These are phyloP conservation scores for Mycena epipterygia DNA, from an alignment of 768 basidiomycete species.

Conservation along the genomic window DNA sequence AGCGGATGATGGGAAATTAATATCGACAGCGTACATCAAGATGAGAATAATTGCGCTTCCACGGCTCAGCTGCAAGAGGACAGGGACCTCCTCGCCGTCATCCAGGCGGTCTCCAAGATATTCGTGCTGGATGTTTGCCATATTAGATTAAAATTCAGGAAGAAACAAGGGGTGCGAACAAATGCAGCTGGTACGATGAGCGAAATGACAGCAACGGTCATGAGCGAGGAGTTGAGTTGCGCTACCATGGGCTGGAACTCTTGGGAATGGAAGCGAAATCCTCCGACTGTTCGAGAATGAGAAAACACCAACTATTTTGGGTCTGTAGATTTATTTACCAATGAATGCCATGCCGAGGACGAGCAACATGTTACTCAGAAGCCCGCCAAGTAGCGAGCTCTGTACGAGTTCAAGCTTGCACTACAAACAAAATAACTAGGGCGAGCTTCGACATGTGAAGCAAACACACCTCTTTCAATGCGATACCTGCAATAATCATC, in stretches of 20 bases:
- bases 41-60: neutral
- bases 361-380: conserved; percentile 82
- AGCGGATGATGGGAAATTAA: neutral
- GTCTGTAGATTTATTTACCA: conserved; percentile 35
- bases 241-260: conserved; percentile 68
- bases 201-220: conserved; percentile 79
- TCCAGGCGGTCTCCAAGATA: neutral
- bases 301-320: conserved; percentile 42
- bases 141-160: neutral
- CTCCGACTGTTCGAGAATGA: conserved; percentile 50
- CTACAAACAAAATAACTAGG: neutral
- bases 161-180: neutral
- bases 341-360: conserved; percentile 85
- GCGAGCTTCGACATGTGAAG: neutral
- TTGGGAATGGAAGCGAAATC: conserved; percentile 65
- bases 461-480: neutral
- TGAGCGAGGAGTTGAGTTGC: conserved; percentile 75
- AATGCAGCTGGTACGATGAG: conserved; percentile 64
- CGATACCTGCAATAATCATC: neutral
- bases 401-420: neutral
- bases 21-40: neutral
- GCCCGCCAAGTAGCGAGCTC: conserved; percentile 40
- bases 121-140: neutral
- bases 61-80: neutral
- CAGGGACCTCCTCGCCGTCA: neutral